Evolutionary conservation across 1,284 basidiomycete species (phyloP), one percentile per base, ranked within the genome.

Genomic region (Ganoderma multipileum): DNA sequence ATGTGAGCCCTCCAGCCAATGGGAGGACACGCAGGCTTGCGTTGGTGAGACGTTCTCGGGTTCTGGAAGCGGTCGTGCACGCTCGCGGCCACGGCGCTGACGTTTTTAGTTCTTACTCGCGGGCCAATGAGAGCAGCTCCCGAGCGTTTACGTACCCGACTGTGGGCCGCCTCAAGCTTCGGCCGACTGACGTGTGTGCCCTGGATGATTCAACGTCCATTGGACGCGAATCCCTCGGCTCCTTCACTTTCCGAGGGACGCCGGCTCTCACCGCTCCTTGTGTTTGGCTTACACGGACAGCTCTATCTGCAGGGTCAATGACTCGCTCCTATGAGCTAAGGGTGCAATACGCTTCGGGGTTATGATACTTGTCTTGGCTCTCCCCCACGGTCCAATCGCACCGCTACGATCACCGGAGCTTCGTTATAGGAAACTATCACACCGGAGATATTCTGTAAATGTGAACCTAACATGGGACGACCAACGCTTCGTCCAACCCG

Each of bases 61-160:
- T n/a, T 60, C 58, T 60, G 58, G 58, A 60, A 39, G 58, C 36
- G 58, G 58, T 38, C 36, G 38, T 39, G 36, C 36, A 39, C 38
- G 58, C 36, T 42, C 38, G 38, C 58, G 38, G 58, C 39, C 58
- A 26, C 39, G 38, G 55, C 55, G 55, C 55, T 38, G 55, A 36
- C 55, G 55, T 58, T 38, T 58, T 38, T n/a, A n/a, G 33, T 38
- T 33, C 36, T 38, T 33, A 38, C 30, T 55, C 52, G 33, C 33
- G 55, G 36, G 23, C 58, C 58, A 60, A 60, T 60, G 36, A 18
- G 20, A 12, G 41, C 11, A 3, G 33, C 36, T 33, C 18, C 28
- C 52, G 28, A 30, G 52, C 52, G 52, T 33, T 55, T 30, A 30
- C 52, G 26, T 55, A 55, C 20, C 20, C 16, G 18, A 3, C 52